Percentiles rank a stretch among this genome's conserved stretches.
phyloP scores from a whole-genome alignment of 2,329 filamentous ascomycete species.

The Acrodontium crateriforme region DNA sequence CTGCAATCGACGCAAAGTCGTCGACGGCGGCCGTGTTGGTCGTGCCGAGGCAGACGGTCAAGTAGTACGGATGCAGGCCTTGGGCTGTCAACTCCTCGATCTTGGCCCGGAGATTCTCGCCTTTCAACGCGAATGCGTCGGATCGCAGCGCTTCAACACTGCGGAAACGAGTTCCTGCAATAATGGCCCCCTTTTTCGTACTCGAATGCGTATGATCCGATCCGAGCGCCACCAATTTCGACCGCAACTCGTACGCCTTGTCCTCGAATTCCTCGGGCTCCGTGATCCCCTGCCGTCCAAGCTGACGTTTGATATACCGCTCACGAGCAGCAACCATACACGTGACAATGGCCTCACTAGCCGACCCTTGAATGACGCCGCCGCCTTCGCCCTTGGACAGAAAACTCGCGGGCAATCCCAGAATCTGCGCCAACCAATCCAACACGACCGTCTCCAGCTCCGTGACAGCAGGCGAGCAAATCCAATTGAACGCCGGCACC shows the following conservation, averaged over 20 bases:
- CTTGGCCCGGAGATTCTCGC: conserved; percentile 43
- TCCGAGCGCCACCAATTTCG: conserved; percentile 64
- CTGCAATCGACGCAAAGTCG: conserved; percentile 57
- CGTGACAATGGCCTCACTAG: conserved; percentile 75
- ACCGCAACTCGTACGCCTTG: conserved; percentile 49
- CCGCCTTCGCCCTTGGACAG: conserved; percentile 63
- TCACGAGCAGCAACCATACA: conserved; percentile 80
- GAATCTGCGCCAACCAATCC: conserved; percentile 73
- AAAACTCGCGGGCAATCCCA: conserved; percentile 61
- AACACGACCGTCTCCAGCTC: conserved; percentile 87
- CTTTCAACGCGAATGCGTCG: conserved; percentile 59
- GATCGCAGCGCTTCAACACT: conserved; percentile 49
- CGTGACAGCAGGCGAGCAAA: conserved; percentile 81
- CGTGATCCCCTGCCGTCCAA: conserved; percentile 33
- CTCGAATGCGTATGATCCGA: conserved; percentile 70
- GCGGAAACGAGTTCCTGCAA: conserved; percentile 72
- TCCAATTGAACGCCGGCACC: conserved; percentile 91
- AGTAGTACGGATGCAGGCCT: conserved; percentile 71
- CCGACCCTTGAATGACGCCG: conserved; percentile 87
- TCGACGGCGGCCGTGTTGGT: conserved; percentile 83
- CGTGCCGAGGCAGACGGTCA: conserved; percentile 72
- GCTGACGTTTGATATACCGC: conserved; percentile 52
- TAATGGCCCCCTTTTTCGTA: conserved; percentile 74
- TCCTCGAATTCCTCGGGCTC: conserved; percentile 50
- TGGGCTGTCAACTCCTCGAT: conserved; percentile 52